Evolutionary conservation across 2,329 filamentous ascomycete genomes (phyloP), one percentile per base, ranked within the genome.

Genomic region (Sporothrix pallida): DNA sequence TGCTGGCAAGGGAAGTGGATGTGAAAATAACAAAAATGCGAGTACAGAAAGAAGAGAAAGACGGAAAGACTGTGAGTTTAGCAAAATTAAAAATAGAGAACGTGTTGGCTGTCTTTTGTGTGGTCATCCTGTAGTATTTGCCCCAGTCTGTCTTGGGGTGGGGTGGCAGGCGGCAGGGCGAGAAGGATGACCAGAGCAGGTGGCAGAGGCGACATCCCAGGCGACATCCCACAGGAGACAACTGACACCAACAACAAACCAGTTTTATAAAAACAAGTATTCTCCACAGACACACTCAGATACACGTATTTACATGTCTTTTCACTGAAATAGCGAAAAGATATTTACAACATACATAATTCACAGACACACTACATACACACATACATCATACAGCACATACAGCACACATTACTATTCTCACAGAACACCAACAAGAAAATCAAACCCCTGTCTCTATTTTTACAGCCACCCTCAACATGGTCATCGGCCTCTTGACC

Each of bases 401-500:
- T 37, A 63, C 31, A 68, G 7, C 13, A 68, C 44, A 20, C 52
- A 12, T 56, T 20, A 37, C 46, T n/a, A 37, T 13, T 20, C 31
- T 13, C 44, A 52, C 23, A 63, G 52, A 58, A 58, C 12, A 58
- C 23, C 7, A 58, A 31, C n/a, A 58, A 6, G 3, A 15, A 8
- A 37, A 2, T 31, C 13, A 13, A 8, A 44, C 10, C 23, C 78
- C 10, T 7, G 31, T 37, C 31, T 37, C 7, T 37, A 5, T 37
- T 37, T 37, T 7, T 3, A 37, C 31, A 17, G 23, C 37, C 42
- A 17, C 17, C 20, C 4, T 52, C 62, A 71, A 42, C 67, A 86
- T 86, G 84, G 83, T 86, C 58, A 82, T 89, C 73, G 87, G 87
- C 37, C 79, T 89, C n/a, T 81, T 89, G 20, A 80, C 85, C 70